Evolutionary conservation across 2,329 filamentous ascomycete genomes (phyloP).

Genomic region (Colletotrichum chrysophilum): DNA sequence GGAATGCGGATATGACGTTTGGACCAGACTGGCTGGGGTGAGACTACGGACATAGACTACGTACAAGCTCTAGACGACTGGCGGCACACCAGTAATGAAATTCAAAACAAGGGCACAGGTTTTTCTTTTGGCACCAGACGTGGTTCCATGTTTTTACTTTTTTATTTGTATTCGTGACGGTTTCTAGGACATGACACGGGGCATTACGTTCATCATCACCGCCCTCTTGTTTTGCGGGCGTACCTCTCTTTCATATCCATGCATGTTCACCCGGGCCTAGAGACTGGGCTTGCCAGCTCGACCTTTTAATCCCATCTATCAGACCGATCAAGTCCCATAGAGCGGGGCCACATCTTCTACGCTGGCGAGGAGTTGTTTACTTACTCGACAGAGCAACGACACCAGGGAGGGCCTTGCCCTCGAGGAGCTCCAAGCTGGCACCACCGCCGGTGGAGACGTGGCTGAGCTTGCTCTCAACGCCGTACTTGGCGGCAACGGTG

Average conservation of each 20-base stretch:
- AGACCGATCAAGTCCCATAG: conserved; percentile 27
- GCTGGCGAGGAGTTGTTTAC: conserved; percentile 43
- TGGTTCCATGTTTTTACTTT: neutral
- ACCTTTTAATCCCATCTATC: conserved; percentile 34
- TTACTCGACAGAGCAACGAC: conserved; percentile 87
- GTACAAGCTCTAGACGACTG: conserved; percentile 8
- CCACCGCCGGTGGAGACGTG: conserved; percentile 98
- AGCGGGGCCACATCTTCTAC: neutral
- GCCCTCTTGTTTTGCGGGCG: neutral
- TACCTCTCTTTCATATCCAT: neutral
- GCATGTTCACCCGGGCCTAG: conserved; percentile 26
- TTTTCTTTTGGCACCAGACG: neutral
- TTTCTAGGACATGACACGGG: conserved; percentile 12
- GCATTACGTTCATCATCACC: conserved; percentile 20
- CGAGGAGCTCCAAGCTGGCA: conserved; percentile 92
- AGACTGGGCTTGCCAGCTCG: conserved; percentile 38
- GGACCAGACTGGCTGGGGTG: neutral
- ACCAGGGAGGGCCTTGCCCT: conserved; percentile 97
- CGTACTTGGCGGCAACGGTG: conserved; percentile 96
- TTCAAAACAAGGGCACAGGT: neutral
- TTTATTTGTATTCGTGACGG: conserved; percentile 7
- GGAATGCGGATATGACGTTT: neutral
- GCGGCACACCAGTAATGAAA: conserved; percentile 14
- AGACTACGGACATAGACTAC: conserved; percentile 12
- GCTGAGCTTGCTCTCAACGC: conserved; percentile 94